phyloP scores from a whole-genome alignment of 2,329 filamentous ascomycete species.

The Stromatinia cepivora region DNA sequence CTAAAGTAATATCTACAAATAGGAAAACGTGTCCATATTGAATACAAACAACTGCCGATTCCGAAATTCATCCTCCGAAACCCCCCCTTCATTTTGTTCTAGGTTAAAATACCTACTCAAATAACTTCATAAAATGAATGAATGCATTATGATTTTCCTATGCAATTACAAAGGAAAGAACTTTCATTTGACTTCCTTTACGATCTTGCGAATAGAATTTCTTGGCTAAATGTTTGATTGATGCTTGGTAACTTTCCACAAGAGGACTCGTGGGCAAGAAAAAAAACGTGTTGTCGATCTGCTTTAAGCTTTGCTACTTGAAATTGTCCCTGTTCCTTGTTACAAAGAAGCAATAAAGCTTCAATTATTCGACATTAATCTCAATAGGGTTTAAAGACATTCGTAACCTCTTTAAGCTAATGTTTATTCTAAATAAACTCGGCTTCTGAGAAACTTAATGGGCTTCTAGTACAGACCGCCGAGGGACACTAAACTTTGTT shows the following conservation, averaged over 20 bases:
- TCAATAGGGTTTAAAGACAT: background rate
- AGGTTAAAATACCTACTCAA: too few relatives aligned
- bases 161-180: background rate
- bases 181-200: background rate
- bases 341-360: slow-evolving; percentile 2
- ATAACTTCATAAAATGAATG: background rate
- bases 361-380: background rate
- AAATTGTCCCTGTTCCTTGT: slow-evolving; percentile 10
- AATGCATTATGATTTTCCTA: background rate
- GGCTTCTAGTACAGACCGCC: background rate
- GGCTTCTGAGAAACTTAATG: background rate
- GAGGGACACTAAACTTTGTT: slow-evolving; percentile 10
- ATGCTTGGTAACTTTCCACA: slow-evolving; percentile 1
- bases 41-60: slow-evolving; percentile 1
- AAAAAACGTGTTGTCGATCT: slow-evolving; percentile 21
- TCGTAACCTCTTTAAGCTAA: slow-evolving; percentile 1
- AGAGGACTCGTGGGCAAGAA: slow-evolving; percentile 1
- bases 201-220: slow-evolving; percentile 4
- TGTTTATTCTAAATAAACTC: slow-evolving; percentile 1
- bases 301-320: slow-evolving; percentile 19
- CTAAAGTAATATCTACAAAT: background rate
- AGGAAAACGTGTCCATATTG: background rate
- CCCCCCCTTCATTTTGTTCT: slow-evolving; percentile 4
- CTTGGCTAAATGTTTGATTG: slow-evolving; percentile 12
- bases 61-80: background rate